Evolutionary conservation across 2,329 filamentous ascomycete genomes (phyloP).

Genomic region (Fusarium neocosmosporiellum): DNA sequence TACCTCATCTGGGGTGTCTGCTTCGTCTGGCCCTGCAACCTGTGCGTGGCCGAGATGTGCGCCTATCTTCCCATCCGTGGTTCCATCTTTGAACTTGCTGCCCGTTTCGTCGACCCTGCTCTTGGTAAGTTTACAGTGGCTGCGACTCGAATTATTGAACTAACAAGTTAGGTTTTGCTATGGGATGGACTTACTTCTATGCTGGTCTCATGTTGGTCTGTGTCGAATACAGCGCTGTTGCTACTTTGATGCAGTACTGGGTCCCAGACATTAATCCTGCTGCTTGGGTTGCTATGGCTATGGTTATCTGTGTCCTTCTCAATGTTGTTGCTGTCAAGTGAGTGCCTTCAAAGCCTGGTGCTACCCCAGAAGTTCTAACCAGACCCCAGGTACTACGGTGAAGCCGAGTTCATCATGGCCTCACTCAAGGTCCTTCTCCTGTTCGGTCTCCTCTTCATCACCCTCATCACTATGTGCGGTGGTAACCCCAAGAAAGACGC

Average conservation of each 20-base stretch:
- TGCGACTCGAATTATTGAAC: neutral
- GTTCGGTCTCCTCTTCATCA: constrained; percentile 69
- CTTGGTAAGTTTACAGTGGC: constrained; percentile 49
- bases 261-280: constrained; percentile 55
- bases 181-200: constrained; percentile 64
- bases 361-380: neutral
- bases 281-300: constrained; percentile 61
- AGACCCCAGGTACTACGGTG: constrained; percentile 50
- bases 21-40: constrained; percentile 58
- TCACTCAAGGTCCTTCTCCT: constrained; percentile 62
- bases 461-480: constrained; percentile 75
- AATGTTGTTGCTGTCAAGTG: constrained; percentile 60
- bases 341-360: constrained; percentile 23
- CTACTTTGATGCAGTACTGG: constrained; percentile 60
- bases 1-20: constrained; percentile 58
- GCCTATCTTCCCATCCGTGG: constrained; percentile 66
- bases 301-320: constrained; percentile 58
- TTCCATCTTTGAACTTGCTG: constrained; percentile 65
- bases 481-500: constrained; percentile 71
- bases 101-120: constrained; percentile 66
- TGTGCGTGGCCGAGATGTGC: constrained; percentile 67
- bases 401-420: constrained; percentile 66
- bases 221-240: constrained; percentile 57
- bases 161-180: constrained; percentile 56
- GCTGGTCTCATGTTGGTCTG: constrained; percentile 59